phyloP scores from a whole-genome alignment of 768 basidiomycete species.

The Rhodotorula paludigena region DNA sequence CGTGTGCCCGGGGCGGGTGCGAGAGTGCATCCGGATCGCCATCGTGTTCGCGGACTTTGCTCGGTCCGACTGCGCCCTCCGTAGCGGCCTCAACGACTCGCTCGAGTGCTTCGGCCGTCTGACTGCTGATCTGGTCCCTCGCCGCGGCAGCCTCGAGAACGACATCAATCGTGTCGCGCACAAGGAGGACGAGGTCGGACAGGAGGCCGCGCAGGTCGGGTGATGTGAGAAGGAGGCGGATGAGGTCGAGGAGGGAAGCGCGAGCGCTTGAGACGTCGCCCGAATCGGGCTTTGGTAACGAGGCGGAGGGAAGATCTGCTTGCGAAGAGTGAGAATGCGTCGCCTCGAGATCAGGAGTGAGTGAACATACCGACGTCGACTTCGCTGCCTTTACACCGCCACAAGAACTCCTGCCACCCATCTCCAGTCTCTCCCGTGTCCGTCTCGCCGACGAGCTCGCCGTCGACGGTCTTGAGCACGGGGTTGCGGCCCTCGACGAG shows the following conservation, averaged over 20 bases:
- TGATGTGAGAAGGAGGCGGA: slow-evolving; percentile 23
- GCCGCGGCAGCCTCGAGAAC: slow-evolving; percentile 1
- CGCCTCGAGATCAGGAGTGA: too few species aligned
- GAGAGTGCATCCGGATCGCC: neutral
- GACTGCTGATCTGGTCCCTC: neutral
- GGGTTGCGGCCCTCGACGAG: slow-evolving; percentile 18
- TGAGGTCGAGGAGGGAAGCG: slow-evolving; percentile 11
- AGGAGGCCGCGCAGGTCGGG: slow-evolving; percentile 21
- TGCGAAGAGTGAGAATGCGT: rapidly evolving
- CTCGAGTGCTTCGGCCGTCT: neutral
- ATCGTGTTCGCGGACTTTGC: neutral
- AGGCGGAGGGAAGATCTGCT: neutral
- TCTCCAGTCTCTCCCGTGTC: neutral
- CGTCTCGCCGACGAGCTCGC: slow-evolving; percentile 1
- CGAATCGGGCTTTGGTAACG: neutral
- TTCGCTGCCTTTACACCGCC: neutral
- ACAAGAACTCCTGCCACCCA: slow-evolving; percentile 29
- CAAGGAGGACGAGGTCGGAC: slow-evolving; percentile 22
- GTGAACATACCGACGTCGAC: slow-evolving; percentile 1
- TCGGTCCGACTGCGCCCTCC: neutral
- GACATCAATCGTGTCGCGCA: slow-evolving; percentile 6
- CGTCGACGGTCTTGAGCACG: neutral
- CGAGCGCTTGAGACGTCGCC: neutral
- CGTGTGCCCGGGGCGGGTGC: too few species aligned
- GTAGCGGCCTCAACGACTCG: slow-evolving; percentile 5